Evolutionary conservation across 2,329 filamentous ascomycete species (phyloP).

Genomic region (Paraphoma sp.): DNA sequence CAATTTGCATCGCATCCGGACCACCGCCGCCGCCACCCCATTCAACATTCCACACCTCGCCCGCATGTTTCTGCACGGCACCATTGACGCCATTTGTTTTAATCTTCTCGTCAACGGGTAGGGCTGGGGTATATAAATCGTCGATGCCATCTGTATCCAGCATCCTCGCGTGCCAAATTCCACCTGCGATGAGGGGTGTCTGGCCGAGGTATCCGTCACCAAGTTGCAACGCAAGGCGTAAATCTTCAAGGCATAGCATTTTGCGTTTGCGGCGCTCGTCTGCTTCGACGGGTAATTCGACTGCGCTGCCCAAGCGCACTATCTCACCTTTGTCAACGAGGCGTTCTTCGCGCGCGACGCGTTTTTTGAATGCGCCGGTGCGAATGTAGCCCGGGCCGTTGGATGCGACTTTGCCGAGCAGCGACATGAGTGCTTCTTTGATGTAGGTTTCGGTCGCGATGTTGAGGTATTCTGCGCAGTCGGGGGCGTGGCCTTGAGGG

Average conservation of each 20-base stretch:
- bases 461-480: conserved; percentile 66
- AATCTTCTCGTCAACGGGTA: neutral
- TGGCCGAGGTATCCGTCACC: conserved; percentile 77
- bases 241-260: conserved; percentile 77
- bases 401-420: conserved; percentile 61
- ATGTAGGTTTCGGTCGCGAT: conserved; percentile 68
- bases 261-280: conserved; percentile 75
- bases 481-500: conserved; percentile 58
- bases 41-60: conserved; percentile 19
- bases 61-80: conserved; percentile 5
- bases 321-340: conserved; percentile 76
- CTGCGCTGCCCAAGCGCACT: conserved; percentile 71
- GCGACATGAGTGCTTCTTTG: conserved; percentile 64
- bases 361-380: conserved; percentile 77
- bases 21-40: conserved; percentile 27
- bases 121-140: conserved; percentile 12
- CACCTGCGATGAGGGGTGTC: conserved; percentile 76
- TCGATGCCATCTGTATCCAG: conserved; percentile 60
- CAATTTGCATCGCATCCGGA: conserved; percentile 27
- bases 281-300: conserved; percentile 80
- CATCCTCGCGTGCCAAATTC: conserved; percentile 70
- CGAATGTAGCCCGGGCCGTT: conserved; percentile 69
- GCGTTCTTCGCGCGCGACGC: conserved; percentile 78
- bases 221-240: conserved; percentile 77
- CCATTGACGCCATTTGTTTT: conserved; percentile 9